Base-by-base conservation (phyloP, 495 filamentous ascomycete genomes). In the Penicillium cataractarum region DNA sequence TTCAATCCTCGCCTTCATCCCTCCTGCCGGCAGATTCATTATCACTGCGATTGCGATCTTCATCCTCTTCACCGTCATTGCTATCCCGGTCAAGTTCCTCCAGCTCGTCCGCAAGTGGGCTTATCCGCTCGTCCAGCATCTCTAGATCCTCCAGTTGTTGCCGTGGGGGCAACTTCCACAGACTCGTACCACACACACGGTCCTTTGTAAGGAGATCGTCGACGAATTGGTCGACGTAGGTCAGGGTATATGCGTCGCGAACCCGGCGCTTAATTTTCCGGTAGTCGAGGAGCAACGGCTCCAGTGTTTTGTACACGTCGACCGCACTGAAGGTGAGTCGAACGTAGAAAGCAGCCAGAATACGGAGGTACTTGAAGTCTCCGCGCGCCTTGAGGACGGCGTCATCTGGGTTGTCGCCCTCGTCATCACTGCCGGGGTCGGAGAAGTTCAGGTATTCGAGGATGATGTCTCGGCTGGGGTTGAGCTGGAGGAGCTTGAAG, bases 401-500 rank as follows among this genome's bases (percentile, higher is more conserved):
- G 31, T 62, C 59, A 17, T 71, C 68, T 9, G 69, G 64, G 2
- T 75, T 61, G 17, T 69, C 66, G 4, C 65, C 69, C n/a, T 76
- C 75, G 1, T 65, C 67, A 40, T 75, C 78, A 55, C 69, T 73
- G 51, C 69, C 73, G 0, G 79, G 76, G 55, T 82, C 79, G 46
- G 71, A 74, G 70, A 84, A 89, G 46, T 85, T 72, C 54, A 99
- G 78, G 67, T 97, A 96, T 67, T 91, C 90, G 33, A 87, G 72
- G n/a, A 99, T 77, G 44, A 98, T 85, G 54, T 89, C 89, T 63
- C 88, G 86, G 50, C 84, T 81, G 5, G 95, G 96, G 55, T 86
- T 86, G 24, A 99, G 84, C 76, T 97, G 93, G 17, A 97, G 84
- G 24, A 99, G 80, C 80, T 99, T 99, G 78, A 98, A 97, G 29